These are phyloP conservation scores for Solanum corneliomulleri DNA, from an alignment of 257 asterid genomes.

Conservation along the genomic window DNA sequence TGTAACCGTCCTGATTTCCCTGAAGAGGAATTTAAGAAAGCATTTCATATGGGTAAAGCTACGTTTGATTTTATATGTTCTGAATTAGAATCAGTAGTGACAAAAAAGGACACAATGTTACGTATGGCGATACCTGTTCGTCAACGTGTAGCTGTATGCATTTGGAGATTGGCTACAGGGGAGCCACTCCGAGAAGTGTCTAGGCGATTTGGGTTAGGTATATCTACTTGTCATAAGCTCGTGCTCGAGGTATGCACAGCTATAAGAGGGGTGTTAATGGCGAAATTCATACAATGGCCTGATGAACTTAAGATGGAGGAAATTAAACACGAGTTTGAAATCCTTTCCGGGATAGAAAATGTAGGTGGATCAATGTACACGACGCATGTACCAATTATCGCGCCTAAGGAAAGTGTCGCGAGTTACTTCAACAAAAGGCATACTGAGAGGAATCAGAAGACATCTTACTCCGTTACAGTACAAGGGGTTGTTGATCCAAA, in stretches of 20 bases:
- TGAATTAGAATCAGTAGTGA: slow-evolving; percentile 55
- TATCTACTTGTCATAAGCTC: slow-evolving; percentile 84
- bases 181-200: slow-evolving; percentile 87
- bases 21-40: slow-evolving; percentile 51
- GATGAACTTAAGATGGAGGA: slow-evolving; percentile 21
- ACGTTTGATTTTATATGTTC: slow-evolving; percentile 63
- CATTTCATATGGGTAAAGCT: slow-evolving; percentile 60
- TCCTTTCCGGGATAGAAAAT: slow-evolving; percentile 35
- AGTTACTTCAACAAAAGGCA: slow-evolving; percentile 69
- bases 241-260: slow-evolving; percentile 82
- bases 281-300: slow-evolving; percentile 71
- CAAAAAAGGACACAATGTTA: slow-evolving; percentile 76
- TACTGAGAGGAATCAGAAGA: slow-evolving; percentile 71
- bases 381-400: slow-evolving; percentile 64
- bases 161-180: slow-evolving; percentile 84
- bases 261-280: slow-evolving; percentile 50
- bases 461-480: slow-evolving; percentile 62
- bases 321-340: slow-evolving; percentile 26
- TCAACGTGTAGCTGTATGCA: slow-evolving; percentile 83
- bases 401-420: slow-evolving; percentile 47
- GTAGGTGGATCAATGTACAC: slow-evolving; percentile 67
- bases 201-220: slow-evolving; percentile 71
- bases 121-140: slow-evolving; percentile 79
- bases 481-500: slow-evolving; percentile 69
- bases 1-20: slow-evolving; percentile 52